Evolutionary conservation across 2,329 filamentous ascomycete genomes (phyloP).

Genomic region (Hymenoscyphus albidus): DNA sequence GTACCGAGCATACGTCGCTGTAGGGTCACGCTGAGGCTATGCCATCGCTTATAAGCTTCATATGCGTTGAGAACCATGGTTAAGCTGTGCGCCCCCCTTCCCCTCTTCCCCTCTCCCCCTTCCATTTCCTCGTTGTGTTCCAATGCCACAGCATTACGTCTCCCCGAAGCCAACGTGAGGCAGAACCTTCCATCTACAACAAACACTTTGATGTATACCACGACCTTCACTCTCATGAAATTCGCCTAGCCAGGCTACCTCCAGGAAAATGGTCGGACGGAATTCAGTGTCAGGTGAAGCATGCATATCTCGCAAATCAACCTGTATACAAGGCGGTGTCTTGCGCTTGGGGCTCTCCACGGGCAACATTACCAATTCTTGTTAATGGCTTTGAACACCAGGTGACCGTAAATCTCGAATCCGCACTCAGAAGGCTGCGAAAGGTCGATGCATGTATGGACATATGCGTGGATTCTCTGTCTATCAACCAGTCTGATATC

Average conservation of each 20-base stretch:
- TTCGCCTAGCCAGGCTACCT: background rate
- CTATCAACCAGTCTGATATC: constrained; percentile 15
- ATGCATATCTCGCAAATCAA: background rate
- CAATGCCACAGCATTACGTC: background rate
- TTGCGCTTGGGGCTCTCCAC: constrained; percentile 12
- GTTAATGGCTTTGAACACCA: background rate
- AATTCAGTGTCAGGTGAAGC: background rate
- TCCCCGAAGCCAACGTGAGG: background rate
- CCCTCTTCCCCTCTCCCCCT: no score
- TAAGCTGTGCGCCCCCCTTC: no score
- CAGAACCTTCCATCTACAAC: background rate
- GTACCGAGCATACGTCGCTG: no score
- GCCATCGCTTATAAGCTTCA: no score
- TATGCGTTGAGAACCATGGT: no score
- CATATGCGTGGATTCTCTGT: background rate
- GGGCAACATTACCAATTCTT: constrained; percentile 5
- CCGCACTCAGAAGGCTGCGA: constrained; percentile 12
- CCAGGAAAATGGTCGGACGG: background rate
- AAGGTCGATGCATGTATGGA: background rate
- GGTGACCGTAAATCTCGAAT: constrained; percentile 13
- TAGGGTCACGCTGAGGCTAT: no score
- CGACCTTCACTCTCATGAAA: background rate
- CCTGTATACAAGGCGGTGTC: constrained; percentile 15
- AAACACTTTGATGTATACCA: background rate
- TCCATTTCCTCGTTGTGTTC: no score